Percentiles rank a stretch among this genome's conserved stretches.
These are phyloP conservation scores for Fusarium beomiforme DNA, from an alignment of 2,329 filamentous ascomycete genomes.

Conservation along the genomic window DNA sequence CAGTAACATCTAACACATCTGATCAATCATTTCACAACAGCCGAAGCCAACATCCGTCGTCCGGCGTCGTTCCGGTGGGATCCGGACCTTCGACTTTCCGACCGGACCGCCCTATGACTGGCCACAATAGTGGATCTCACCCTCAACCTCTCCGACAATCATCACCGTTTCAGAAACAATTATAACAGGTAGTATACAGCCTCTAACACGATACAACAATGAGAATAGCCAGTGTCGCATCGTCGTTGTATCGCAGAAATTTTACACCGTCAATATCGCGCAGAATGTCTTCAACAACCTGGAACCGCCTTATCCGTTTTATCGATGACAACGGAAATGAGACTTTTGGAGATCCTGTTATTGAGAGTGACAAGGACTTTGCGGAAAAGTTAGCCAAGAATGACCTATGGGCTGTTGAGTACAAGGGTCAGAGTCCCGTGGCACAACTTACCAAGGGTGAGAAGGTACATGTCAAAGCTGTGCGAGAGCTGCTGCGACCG, in stretches of 20 bases:
- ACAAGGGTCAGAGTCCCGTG: conserved; percentile 44
- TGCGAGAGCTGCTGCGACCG: conserved; percentile 45
- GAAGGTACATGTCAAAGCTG: conserved; percentile 45
- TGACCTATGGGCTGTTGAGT: conserved; percentile 45
- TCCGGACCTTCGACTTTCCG: conserved; percentile 17
- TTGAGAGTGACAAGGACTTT: conserved; percentile 44
- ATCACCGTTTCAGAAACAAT: neutral
- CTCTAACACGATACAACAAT: neutral
- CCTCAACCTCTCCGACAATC: neutral
- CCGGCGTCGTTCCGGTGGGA: neutral
- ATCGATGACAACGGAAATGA: conserved; percentile 47
- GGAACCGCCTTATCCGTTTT: conserved; percentile 49
- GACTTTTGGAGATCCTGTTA: conserved; percentile 48
- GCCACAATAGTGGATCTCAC: neutral
- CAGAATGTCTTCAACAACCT: conserved; percentile 40
- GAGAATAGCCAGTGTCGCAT: conserved; percentile 3
- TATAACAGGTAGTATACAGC: conserved; percentile 4
- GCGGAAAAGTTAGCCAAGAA: conserved; percentile 33
- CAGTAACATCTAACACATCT: neutral
- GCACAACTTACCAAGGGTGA: conserved; percentile 38
- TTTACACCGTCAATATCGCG: neutral
- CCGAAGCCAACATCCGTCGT: neutral
- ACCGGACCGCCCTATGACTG: conserved; percentile 35
- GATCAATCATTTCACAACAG: neutral
- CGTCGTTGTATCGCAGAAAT: conserved; percentile 8